phyloP scores from a whole-genome alignment of 345 rosid species.

The Citrus cavaleriei region DNA sequence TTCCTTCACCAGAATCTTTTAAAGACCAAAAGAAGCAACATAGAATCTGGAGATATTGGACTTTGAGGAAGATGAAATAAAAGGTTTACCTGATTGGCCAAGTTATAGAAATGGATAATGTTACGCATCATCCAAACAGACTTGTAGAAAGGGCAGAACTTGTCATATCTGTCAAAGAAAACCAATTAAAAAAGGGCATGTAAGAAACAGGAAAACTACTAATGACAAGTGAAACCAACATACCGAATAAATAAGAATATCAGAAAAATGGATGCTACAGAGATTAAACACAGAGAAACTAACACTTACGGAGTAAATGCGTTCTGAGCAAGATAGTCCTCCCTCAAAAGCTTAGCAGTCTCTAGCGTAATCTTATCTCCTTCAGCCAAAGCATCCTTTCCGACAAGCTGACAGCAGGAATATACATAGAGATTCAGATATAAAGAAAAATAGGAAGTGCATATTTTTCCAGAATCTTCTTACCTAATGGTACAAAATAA shows the following conservation, averaged over 20 bases:
- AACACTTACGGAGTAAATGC: slow-evolving; percentile 92
- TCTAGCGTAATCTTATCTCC: slow-evolving; percentile 92
- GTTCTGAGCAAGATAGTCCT: slow-evolving; percentile 99
- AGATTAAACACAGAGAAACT: background rate
- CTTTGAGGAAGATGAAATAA: background rate
- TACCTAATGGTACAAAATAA: too few species aligned
- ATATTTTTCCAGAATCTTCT: too few species aligned
- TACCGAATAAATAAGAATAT: background rate
- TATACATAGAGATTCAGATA: slow-evolving; percentile 14
- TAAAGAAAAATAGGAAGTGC: background rate
- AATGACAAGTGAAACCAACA: background rate
- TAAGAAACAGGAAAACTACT: background rate
- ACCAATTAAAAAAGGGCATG: background rate
- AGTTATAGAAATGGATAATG: slow-evolving; percentile 86
- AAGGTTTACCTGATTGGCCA: slow-evolving; percentile 87
- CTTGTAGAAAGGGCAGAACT: slow-evolving; percentile 98
- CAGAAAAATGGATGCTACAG: background rate
- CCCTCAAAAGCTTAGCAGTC: slow-evolving; percentile 98
- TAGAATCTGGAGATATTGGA: background rate
- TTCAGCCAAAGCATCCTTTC: slow-evolving; percentile 99
- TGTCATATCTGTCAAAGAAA: slow-evolving; percentile 68
- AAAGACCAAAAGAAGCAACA: background rate
- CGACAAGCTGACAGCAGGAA: slow-evolving; percentile 92
- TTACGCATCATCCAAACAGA: slow-evolving; percentile 99
- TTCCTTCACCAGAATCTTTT: background rate